phyloP scores from a whole-genome alignment of 1,139 yeast genomes.

The Spathaspora sp. region DNA sequence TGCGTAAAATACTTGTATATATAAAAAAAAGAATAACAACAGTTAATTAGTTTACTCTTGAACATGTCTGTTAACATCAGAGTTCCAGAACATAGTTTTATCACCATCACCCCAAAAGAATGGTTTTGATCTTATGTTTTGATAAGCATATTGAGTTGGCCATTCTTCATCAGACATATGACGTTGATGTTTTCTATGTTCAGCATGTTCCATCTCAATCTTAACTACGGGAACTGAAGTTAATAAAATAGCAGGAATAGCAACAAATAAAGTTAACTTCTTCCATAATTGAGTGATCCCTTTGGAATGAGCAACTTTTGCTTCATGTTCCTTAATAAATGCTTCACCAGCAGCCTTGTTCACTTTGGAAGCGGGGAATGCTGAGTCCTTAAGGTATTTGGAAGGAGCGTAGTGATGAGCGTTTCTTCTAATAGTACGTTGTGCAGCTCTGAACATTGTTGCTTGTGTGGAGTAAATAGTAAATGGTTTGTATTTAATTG shows the following conservation, averaged over 20 bases:
- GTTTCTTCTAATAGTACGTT: slow-evolving; percentile 45
- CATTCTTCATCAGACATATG: slow-evolving; percentile 85
- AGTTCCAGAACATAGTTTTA: slow-evolving; percentile 95
- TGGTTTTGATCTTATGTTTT: slow-evolving; percentile 81
- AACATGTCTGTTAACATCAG: slow-evolving; percentile 84
- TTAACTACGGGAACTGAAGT: slow-evolving; percentile 79
- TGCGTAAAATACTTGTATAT: slow-evolving; percentile 1
- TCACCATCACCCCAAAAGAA: slow-evolving; percentile 99
- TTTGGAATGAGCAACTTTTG: slow-evolving; percentile 75
- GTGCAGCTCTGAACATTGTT: slow-evolving; percentile 38
- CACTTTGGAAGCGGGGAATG: slow-evolving; percentile 30
- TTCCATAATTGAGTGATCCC: slow-evolving; percentile 80
- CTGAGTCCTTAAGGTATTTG: slow-evolving; percentile 41
- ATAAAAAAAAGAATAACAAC: not conserved
- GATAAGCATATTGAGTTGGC: slow-evolving; percentile 89
- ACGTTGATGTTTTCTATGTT: slow-evolving; percentile 80
- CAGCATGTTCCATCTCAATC: slow-evolving; percentile 83
- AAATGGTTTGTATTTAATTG: not conserved
- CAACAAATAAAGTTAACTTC: slow-evolving; percentile 76
- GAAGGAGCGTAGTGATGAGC: slow-evolving; percentile 41
- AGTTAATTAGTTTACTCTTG: not conserved
- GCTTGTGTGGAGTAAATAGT: not conserved
- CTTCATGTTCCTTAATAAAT: slow-evolving; percentile 45
- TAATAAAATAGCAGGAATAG: slow-evolving; percentile 75
- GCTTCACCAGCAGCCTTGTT: slow-evolving; percentile 45